Conservation (phyloP, 2,329 filamentous ascomycete species). For the Fusarium sp. region DNA sequence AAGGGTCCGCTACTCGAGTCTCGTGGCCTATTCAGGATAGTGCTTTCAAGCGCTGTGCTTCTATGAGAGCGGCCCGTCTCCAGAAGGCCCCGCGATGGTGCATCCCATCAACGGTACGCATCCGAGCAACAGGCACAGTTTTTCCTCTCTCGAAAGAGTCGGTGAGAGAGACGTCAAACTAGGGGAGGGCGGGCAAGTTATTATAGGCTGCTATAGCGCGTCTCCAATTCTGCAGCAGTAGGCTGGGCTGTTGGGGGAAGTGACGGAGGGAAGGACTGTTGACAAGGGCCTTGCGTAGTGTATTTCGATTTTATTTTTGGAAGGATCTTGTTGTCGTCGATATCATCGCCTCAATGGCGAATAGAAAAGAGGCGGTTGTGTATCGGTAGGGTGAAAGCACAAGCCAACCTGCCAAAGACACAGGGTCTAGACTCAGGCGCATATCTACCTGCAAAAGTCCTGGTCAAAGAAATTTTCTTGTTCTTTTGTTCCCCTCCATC, state of each 20-base stretch:
- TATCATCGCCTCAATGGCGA: constrained; percentile 43
- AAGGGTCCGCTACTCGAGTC: constrained; percentile 26
- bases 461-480: constrained; percentile 30
- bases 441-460: constrained; percentile 31
- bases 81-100: constrained; percentile 39
- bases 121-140: constrained; percentile 41
- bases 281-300: constrained; percentile 32
- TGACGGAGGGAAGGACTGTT: constrained; percentile 42
- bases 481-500: constrained; percentile 20
- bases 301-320: constrained; percentile 46
- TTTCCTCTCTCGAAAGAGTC: constrained; percentile 44
- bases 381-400: constrained; percentile 39
- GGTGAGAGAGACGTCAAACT: constrained; percentile 38
- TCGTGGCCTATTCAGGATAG: constrained; percentile 15
- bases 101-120: constrained; percentile 40
- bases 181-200: constrained; percentile 27
- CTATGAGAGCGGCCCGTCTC: constrained; percentile 36
- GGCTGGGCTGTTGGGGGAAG: constrained; percentile 28
- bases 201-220: constrained; percentile 37
- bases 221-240: constrained; percentile 34
- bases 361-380: constrained; percentile 36
- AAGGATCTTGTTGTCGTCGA: constrained; percentile 33
- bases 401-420: constrained; percentile 28
- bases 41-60: constrained; percentile 24
- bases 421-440: constrained; percentile 28